phyloP scores from a whole-genome alignment of 345 rosid species.

The Populus euphratica region DNA sequence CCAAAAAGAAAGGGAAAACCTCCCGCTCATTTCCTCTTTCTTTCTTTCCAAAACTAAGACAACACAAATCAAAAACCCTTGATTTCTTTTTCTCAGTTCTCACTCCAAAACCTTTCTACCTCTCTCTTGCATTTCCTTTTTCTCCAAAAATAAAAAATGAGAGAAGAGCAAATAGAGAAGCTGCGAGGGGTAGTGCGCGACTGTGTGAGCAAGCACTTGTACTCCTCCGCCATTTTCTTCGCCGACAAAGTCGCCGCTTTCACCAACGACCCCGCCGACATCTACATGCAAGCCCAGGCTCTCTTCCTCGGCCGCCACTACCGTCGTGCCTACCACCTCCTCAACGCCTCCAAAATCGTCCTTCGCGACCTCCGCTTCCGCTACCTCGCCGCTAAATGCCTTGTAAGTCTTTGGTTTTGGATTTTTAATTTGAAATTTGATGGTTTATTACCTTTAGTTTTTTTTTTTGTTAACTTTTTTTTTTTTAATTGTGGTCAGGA shows the following conservation, averaged over 20 bases:
- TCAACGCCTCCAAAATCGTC: constrained; percentile 81
- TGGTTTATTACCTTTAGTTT: neutral
- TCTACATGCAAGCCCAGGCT: constrained; percentile 94
- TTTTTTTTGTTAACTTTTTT: neutral
- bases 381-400: constrained; percentile 96
- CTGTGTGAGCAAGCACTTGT: constrained; percentile 92
- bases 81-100: no score
- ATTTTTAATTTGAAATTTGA: neutral
- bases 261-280: constrained; percentile 74
- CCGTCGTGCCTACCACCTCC: constrained; percentile 95
- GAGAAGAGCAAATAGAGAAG: constrained; percentile 84
- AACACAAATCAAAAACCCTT: no score
- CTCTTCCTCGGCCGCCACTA: constrained; percentile 86
- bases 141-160: constrained; percentile 37
- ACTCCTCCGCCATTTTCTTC: constrained; percentile 95
- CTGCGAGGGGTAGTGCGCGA: constrained; percentile 88
- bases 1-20: no score
- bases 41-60: neutral
- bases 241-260: constrained; percentile 84
- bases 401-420: constrained; percentile 29
- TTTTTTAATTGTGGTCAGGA: constrained; percentile 43
- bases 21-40: neutral
- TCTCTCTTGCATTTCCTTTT: neutral
- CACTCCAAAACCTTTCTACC: neutral
- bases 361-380: constrained; percentile 94